These are phyloP conservation scores for Coemansia sp. DNA, from an alignment of 192 early-diverging fungal genomes.

Conservation along the genomic window DNA sequence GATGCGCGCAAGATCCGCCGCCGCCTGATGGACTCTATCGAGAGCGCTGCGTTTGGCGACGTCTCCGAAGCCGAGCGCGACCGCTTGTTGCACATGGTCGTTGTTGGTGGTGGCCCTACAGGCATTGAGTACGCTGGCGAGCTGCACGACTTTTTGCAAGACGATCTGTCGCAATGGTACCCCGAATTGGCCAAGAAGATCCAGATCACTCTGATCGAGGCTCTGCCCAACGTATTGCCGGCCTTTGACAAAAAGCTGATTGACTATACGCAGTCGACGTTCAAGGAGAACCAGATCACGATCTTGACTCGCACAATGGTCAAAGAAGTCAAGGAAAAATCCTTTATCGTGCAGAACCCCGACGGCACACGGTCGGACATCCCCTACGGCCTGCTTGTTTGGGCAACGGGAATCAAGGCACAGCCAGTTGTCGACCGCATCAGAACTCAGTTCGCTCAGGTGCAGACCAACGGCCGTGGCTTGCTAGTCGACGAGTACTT, in stretches of 20 bases:
- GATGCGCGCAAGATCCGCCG: conserved; percentile 82
- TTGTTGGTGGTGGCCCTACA: conserved; percentile 89
- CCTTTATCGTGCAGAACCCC: conserved; percentile 62
- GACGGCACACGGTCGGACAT: conserved; percentile 50
- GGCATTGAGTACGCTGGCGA: conserved; percentile 75
- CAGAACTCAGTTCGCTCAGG: conserved; percentile 39
- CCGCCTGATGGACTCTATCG: conserved; percentile 80
- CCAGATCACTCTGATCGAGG: conserved; percentile 76
- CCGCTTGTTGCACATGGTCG: conserved; percentile 75
- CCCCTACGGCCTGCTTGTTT: conserved; percentile 73
- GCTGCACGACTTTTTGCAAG: conserved; percentile 80
- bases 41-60: conserved; percentile 71
- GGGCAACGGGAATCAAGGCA: conserved; percentile 77
- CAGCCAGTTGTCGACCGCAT: conserved; percentile 62
- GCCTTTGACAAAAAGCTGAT: conserved; percentile 74
- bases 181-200: conserved; percentile 68
- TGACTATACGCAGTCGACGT: conserved; percentile 74
- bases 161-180: conserved; percentile 76
- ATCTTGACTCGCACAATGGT: conserved; percentile 74
- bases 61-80: conserved; percentile 65
- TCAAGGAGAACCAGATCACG: conserved; percentile 74
- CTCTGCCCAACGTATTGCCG: conserved; percentile 73
- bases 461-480: conserved; percentile 56
- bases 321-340: conserved; percentile 64
- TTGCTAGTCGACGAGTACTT: conserved; percentile 75